Evolutionary conservation across 140 eudicot genomes (phyloP).

Genomic region (Bidens hawaiensis): DNA sequence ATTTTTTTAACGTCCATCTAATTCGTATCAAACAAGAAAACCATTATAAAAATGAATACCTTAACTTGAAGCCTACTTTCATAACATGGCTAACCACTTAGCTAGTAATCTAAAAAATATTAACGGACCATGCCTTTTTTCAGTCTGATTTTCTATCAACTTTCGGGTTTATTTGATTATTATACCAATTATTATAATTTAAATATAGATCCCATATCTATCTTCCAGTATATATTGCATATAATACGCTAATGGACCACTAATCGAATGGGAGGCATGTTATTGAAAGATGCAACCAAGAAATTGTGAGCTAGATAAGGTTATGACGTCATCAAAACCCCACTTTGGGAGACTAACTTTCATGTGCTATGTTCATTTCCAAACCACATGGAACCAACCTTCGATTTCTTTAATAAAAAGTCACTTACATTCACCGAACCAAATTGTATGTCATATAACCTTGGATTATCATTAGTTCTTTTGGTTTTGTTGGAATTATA

Average conservation of each 20-base stretch:
- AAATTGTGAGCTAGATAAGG: slow-evolving; percentile 18
- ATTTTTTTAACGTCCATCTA: too few relatives aligned
- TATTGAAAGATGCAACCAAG: slow-evolving; percentile 4
- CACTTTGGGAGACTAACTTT: slow-evolving; percentile 18
- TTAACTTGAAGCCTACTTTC: too few relatives aligned
- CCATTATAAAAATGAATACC: too few relatives aligned
- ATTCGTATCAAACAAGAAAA: too few relatives aligned
- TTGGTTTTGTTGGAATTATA: not conserved
- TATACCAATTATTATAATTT: too few relatives aligned
- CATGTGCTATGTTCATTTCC: slow-evolving; percentile 31
- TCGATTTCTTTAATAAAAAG: not conserved
- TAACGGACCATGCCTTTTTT: too few relatives aligned
- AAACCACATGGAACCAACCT: slow-evolving; percentile 21
- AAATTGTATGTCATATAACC: not conserved
- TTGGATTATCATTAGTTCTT: not conserved
- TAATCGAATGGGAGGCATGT: not conserved
- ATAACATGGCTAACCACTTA: not conserved
- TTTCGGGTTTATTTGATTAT: not conserved
- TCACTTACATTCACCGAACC: not conserved
- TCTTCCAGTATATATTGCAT: not conserved
- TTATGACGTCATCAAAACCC: slow-evolving; percentile 21
- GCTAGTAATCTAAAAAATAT: not conserved
- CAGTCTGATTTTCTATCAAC: not conserved
- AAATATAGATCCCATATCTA: not conserved
- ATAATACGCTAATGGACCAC: slow-evolving; percentile 1